Percentiles rank a stretch among this genome's conserved stretches.
These are phyloP conservation scores for Lojkania enalia DNA, from an alignment of 2,329 filamentous ascomycete genomes.

Conservation along the genomic window DNA sequence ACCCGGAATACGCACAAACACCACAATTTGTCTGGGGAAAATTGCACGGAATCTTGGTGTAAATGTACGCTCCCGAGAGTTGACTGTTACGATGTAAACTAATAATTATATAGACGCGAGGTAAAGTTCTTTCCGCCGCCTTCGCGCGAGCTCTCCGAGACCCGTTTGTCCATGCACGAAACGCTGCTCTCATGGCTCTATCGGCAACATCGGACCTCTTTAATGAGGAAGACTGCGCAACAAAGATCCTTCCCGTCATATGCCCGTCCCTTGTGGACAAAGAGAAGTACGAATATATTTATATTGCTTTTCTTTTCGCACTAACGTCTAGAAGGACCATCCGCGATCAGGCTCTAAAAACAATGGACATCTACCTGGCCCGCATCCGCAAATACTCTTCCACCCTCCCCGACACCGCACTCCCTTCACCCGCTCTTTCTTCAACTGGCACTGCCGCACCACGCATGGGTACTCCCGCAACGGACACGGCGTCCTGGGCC, in stretches of 20 bases:
- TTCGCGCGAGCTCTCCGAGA: conserved; percentile 88
- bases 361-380: conserved; percentile 81
- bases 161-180: conserved; percentile 91
- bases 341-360: conserved; percentile 88
- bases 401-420: conserved; percentile 76
- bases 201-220: conserved; percentile 85
- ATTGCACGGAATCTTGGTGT: conserved; percentile 86
- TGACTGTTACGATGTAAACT: conserved; percentile 8
- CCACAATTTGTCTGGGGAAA: conserved; percentile 94
- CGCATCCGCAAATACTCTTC: conserved; percentile 78
- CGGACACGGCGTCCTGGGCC: conserved; percentile 71
- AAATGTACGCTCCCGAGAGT: conserved; percentile 52
- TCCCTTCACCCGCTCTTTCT: conserved; percentile 62
- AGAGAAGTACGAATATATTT: conserved; percentile 65
- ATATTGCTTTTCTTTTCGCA: not conserved
- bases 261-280: conserved; percentile 89
- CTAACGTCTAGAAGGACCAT: conserved; percentile 59
- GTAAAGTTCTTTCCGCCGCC: conserved; percentile 90
- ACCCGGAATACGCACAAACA: conserved; percentile 95
- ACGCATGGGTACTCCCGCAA: conserved; percentile 79
- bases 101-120: conserved; percentile 61
- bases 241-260: conserved; percentile 78
- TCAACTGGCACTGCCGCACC: conserved; percentile 57
- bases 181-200: conserved; percentile 83
- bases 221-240: conserved; percentile 84